Evolutionary conservation across 768 basidiomycete species (phyloP).

Genomic region (Leccinum obscurum): DNA sequence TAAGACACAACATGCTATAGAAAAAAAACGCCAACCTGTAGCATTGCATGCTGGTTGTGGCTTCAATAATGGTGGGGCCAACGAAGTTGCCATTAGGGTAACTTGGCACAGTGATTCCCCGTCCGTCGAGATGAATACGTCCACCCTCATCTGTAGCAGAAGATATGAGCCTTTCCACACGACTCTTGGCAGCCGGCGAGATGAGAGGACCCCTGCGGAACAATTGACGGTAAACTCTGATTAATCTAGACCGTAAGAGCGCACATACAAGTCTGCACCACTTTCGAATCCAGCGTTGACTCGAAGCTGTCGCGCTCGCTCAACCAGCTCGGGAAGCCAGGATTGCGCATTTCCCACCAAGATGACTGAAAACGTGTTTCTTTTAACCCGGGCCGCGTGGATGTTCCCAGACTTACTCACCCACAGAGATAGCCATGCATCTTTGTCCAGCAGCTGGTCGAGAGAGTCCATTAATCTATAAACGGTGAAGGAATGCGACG

Average conservation of each 20-base stretch:
- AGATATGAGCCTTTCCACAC: conserved; percentile 72
- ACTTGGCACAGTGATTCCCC: conserved; percentile 60
- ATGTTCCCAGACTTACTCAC: conserved; percentile 40
- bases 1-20: background rate
- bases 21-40: conserved; percentile 61
- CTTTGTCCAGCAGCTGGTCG: conserved; percentile 86
- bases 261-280: conserved; percentile 71
- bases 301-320: conserved; percentile 75
- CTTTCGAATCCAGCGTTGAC: conserved; percentile 91
- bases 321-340: conserved; percentile 86
- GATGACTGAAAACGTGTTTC: conserved; percentile 44
- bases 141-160: conserved; percentile 82
- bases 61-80: conserved; percentile 89
- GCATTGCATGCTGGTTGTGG: conserved; percentile 77
- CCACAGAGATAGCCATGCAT: conserved; percentile 95
- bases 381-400: background rate
- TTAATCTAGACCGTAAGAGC: background rate
- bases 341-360: conserved; percentile 76
- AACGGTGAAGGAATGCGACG: conserved; percentile 26
- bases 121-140: conserved; percentile 83
- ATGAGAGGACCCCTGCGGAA: conserved; percentile 68
- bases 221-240: background rate
- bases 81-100: conserved; percentile 94
- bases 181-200: conserved; percentile 77
- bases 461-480: conserved; percentile 22